phyloP scores from a whole-genome alignment of 2,329 filamentous ascomycete genomes.

The Penicillium italicum region DNA sequence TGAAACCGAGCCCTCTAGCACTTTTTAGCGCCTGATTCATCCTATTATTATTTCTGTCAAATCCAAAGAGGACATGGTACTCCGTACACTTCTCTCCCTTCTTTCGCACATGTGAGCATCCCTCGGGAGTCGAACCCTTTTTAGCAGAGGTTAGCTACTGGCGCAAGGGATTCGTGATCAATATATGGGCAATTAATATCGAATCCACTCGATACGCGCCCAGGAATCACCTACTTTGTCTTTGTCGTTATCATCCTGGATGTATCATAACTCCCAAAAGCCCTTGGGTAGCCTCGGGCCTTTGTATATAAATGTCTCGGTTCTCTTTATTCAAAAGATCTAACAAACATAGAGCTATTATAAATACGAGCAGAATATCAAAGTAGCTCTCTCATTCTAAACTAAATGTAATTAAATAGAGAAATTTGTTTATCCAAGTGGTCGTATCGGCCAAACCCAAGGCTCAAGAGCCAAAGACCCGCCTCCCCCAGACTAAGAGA shows the following conservation, averaged over 20 bases:
- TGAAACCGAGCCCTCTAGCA: constrained; percentile 7
- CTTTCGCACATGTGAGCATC: constrained; percentile 15
- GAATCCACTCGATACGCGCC: background rate
- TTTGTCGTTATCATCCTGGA: background rate
- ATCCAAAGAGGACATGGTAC: background rate
- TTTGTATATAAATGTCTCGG: background rate
- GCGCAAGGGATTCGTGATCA: constrained; percentile 6
- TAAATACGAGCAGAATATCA: background rate
- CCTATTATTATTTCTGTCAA: background rate
- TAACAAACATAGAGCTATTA: background rate
- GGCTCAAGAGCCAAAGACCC: constrained; percentile 12
- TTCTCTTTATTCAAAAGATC: background rate
- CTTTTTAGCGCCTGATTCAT: background rate
- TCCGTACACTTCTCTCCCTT: background rate
- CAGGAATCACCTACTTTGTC: background rate
- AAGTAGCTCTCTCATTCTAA: background rate
- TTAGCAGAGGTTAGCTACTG: constrained; percentile 14
- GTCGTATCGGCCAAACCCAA: constrained; percentile 1
- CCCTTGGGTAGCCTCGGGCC: background rate
- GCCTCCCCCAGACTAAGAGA: constrained; percentile 23
- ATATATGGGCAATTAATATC: constrained; percentile 3
- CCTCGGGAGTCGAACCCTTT: constrained; percentile 21
- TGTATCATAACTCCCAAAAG: background rate
- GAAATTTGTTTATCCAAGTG: background rate
- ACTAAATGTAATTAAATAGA: background rate